A percentile compares a stretch with the other conserved stretches of the same genome.
These are phyloP conservation scores for Omphalotus guepiniiformis DNA, from an alignment of 768 basidiomycete species.

Conservation along the genomic window DNA sequence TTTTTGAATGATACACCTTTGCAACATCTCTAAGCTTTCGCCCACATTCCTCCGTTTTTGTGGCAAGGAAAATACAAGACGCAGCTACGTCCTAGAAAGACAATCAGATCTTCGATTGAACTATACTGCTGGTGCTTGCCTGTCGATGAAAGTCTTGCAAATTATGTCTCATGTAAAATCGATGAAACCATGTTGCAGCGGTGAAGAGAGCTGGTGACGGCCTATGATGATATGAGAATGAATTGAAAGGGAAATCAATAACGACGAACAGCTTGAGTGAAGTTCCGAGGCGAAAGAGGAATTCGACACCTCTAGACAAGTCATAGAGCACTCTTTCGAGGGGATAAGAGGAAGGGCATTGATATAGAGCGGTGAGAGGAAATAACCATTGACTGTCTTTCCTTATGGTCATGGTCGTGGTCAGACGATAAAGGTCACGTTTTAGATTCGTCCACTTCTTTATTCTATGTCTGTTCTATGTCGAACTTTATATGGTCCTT, in stretches of 20 bases:
- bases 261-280: conserved; percentile 68
- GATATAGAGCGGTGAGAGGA: conserved; percentile 49
- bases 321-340: conserved; percentile 72
- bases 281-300: conserved; percentile 77
- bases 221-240: conserved; percentile 33
- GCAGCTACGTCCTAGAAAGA: conserved; percentile 71
- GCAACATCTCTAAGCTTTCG: conserved; percentile 85
- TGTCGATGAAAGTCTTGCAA: conserved; percentile 80
- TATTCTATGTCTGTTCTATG: no score
- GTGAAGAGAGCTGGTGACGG: conserved; percentile 81
- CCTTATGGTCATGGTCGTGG: background rate
- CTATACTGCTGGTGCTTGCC: conserved; percentile 36
- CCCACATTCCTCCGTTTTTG: conserved; percentile 90
- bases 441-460: no score
- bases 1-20: conserved; percentile 67
- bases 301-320: conserved; percentile 78
- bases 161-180: conserved; percentile 86
- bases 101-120: conserved; percentile 10
- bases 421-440: background rate
- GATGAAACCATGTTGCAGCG: conserved; percentile 87
- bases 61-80: conserved; percentile 82
- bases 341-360: conserved; percentile 55
- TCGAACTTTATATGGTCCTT: no score
- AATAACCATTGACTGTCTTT: conserved; percentile 63
- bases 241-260: conserved; percentile 11